Conservation (phyloP, 1,139 yeast species). For the Blastobotrys serpentis region DNA sequence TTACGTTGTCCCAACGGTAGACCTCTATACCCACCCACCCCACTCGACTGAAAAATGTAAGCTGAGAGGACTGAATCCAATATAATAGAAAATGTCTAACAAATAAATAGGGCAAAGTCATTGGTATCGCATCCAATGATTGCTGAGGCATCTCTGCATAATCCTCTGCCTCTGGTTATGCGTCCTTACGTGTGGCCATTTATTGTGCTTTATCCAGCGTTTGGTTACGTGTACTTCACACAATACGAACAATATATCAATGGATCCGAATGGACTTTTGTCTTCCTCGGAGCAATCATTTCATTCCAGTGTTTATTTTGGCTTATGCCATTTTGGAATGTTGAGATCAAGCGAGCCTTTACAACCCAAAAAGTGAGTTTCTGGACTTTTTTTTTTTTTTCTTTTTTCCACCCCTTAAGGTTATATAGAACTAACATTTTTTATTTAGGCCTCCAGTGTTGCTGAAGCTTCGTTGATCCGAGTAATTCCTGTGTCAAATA, state of each 20-base stretch:
- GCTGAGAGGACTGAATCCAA: not conserved
- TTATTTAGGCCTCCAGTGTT: conserved; percentile 43
- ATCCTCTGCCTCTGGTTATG: conserved; percentile 56
- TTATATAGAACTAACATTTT: conserved; percentile 5
- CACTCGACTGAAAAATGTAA: conserved; percentile 8
- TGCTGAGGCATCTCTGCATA: conserved; percentile 66
- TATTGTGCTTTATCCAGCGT: conserved; percentile 71
- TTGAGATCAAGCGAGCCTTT: conserved; percentile 67
- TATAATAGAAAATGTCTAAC: not conserved
- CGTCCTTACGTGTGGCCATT: conserved; percentile 90
- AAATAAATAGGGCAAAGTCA: conserved; percentile 10
- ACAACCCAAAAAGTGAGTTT: conserved; percentile 50
- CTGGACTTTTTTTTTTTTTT: not conserved
- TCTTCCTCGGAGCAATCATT: conserved; percentile 69
- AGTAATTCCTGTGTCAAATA: conserved; percentile 79
- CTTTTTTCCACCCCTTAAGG: not conserved
- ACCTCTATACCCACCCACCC: not conserved
- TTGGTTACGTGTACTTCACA: conserved; percentile 60
- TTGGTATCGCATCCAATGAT: conserved; percentile 54
- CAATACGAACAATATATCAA: conserved; percentile 79
- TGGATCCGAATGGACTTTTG: conserved; percentile 82
- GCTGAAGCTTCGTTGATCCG: conserved; percentile 68
- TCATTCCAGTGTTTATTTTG: conserved; percentile 74
- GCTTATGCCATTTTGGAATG: conserved; percentile 96
- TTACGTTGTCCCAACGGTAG: conserved; percentile 6